These are phyloP conservation scores for Xylariales sp. DNA, from an alignment of 2,329 filamentous ascomycete species.

Conservation along the genomic window DNA sequence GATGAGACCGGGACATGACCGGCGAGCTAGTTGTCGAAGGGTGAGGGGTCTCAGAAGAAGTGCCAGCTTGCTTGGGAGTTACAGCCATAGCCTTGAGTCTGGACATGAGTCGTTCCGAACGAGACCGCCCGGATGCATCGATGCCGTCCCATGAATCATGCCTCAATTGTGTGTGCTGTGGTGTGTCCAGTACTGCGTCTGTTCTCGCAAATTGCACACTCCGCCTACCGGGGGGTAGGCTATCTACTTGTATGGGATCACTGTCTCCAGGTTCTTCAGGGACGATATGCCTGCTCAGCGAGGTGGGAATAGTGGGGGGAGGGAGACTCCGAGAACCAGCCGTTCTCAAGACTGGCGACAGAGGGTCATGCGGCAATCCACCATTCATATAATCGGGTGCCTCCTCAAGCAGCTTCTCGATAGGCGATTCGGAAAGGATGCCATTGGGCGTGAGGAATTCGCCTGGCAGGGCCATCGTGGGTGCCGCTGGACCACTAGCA, in stretches of 20 bases:
- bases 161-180: constrained; percentile 51
- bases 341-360: constrained; percentile 20
- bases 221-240: constrained; percentile 44
- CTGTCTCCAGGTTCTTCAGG: constrained; percentile 11
- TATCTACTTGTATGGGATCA: constrained; percentile 20
- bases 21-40: constrained; percentile 45
- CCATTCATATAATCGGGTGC: constrained; percentile 35
- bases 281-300: constrained; percentile 14
- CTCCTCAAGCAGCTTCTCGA: constrained; percentile 12
- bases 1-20: constrained; percentile 36
- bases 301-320: constrained; percentile 7
- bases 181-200: constrained; percentile 43
- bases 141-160: constrained; percentile 63
- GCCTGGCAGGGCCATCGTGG: neutral
- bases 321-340: constrained; percentile 13
- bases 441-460: constrained; percentile 14
- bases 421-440: constrained; percentile 16
- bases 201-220: constrained; percentile 73
- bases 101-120: constrained; percentile 66
- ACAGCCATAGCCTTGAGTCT: constrained; percentile 67
- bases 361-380: constrained; percentile 26
- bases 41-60: constrained; percentile 26
- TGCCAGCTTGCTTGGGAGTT: constrained; percentile 32
- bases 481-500: constrained; percentile 17
- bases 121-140: constrained; percentile 55